These are phyloP conservation scores for Thalassiosira hispida DNA, from an alignment of 352 stramenopile species.

Conservation along the genomic window DNA sequence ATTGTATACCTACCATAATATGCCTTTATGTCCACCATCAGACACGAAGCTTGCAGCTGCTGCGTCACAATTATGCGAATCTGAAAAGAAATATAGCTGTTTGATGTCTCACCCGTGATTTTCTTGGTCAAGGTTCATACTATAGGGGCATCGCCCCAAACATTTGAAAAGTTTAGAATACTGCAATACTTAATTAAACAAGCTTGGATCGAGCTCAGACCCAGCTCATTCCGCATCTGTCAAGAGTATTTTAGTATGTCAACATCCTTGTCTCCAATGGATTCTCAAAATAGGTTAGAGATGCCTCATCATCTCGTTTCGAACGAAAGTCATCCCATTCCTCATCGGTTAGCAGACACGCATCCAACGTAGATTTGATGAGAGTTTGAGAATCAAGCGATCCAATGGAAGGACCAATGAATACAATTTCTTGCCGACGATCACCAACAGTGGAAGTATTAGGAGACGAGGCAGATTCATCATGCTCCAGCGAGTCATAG, in stretches of 20 bases:
- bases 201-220: no score
- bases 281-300: constrained; percentile 48
- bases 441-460: constrained; percentile 66
- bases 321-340: constrained; percentile 66
- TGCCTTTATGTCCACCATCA: no score
- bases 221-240: no score
- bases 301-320: constrained; percentile 43
- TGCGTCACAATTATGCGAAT: no score
- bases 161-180: no score
- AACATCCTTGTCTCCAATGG: constrained; percentile 51
- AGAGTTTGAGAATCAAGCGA: constrained; percentile 36
- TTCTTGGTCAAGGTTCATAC: no score
- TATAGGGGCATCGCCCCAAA: no score
- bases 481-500: constrained; percentile 66
- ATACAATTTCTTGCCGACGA: constrained; percentile 85
- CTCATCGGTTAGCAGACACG: constrained; percentile 74
- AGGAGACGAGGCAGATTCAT: constrained; percentile 38
- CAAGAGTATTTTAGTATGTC: constrained; percentile 56
- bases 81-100: no score
- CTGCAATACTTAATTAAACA: no score
- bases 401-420: constrained; percentile 74
- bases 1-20: no score
- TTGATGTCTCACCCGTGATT: no score
- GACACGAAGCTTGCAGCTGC: no score
- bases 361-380: constrained; percentile 66